Base-by-base conservation (phyloP, 306 rosid species). In the Macrotyloma uniflorum region DNA sequence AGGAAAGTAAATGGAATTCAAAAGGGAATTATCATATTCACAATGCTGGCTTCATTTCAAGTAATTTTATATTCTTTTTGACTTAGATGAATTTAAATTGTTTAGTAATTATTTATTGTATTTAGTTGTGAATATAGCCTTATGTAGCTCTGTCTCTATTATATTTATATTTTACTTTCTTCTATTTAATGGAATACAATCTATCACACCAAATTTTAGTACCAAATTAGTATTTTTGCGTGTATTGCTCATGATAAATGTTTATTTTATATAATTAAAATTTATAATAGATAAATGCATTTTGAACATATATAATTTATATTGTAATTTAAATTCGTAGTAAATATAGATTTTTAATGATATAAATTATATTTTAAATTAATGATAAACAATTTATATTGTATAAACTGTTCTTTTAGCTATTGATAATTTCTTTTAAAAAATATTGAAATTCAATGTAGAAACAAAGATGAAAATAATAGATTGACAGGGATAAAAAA, bases 1-100 rank as follows among this genome's bases (percentile, higher is more conserved):
- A 86, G 98, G 76, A 87, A 72, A 86, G 98, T 95, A 59, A 95
- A 95, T 61, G 98, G 98, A 10, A 83, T 95, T 78, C 98, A 95
- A 78, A 92, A 83, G 68, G 98, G 98, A 80, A 87, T 80, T 8
- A 59, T 87, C 88, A 86, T 95, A 74, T 95, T 90, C 87, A 89
- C 97, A 62, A 64, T 95, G 83, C 49, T 88, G 54, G 91, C 97
- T 77, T 95, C 98, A 64, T 95, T 95, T 86, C 95, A 95, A 40
- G 98, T 95, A 91, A 84, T 77, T 40, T 38, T 46, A 22, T 76
- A 77, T 53, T 74, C 65, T 70, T 70, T 38, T 81, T 68, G 62
- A 54, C 75, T 54, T 61, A 30, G 33, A 70, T 49, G 20, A 33
- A 72, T 18, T 43, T 11, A 54, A 18, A 8, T 22, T 30, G 64